phyloP scores from a whole-genome alignment of 495 filamentous ascomycete genomes.

The Hyphodiscus hymeniophilus region DNA sequence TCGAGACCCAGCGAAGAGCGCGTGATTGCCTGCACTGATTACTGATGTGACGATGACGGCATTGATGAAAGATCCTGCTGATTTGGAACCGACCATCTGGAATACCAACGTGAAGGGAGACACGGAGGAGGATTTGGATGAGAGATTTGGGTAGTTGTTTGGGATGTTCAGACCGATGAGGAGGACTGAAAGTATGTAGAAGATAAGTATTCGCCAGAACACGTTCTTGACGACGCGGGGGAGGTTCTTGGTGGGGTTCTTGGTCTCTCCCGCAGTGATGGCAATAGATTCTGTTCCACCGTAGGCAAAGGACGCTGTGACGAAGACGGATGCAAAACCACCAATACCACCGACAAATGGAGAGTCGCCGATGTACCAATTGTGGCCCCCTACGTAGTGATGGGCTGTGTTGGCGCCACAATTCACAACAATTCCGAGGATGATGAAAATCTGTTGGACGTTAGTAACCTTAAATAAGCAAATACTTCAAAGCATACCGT shows the following conservation, averaged over 20 bases:
- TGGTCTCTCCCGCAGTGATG: conserved; percentile 56
- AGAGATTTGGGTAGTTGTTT: conserved; percentile 39
- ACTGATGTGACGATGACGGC: conserved; percentile 64
- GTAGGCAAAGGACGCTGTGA: conserved; percentile 32
- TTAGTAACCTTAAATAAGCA: neutral
- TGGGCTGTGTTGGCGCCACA: conserved; percentile 39
- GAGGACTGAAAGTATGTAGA: conserved; percentile 62
- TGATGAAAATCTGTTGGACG: conserved; percentile 42
- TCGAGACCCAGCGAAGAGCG: conserved; percentile 52
- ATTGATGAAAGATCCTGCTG: conserved; percentile 57
- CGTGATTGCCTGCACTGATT: conserved; percentile 60
- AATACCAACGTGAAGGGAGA: conserved; percentile 69
- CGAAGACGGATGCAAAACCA: conserved; percentile 51
- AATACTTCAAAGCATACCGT: conserved; percentile 33
- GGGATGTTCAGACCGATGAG: conserved; percentile 52
- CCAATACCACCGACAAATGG: conserved; percentile 54
- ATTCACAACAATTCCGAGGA: conserved; percentile 44
- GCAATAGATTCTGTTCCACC: conserved; percentile 51
- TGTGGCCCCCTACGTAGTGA: conserved; percentile 36
- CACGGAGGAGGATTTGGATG: conserved; percentile 30
- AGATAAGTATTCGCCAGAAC: conserved; percentile 63
- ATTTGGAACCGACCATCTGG: conserved; percentile 52
- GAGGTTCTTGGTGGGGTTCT: conserved; percentile 68
- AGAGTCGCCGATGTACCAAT: conserved; percentile 46
- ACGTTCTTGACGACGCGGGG: conserved; percentile 61